Evolutionary conservation across 768 basidiomycete genomes (phyloP).

Genomic region (Grammothele lineata): DNA sequence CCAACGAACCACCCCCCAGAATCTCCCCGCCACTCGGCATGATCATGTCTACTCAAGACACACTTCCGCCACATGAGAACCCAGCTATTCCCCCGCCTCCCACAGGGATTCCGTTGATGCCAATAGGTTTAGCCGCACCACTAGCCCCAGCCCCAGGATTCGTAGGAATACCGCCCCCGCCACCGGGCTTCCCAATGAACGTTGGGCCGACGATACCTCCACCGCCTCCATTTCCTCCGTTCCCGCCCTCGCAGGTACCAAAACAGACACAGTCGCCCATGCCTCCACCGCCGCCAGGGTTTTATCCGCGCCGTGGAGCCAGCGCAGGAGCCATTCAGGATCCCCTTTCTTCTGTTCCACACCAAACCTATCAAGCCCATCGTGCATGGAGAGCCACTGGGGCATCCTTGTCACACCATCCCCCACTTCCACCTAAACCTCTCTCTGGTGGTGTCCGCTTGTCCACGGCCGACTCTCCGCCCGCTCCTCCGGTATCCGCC

Average conservation of each 20-base stretch:
- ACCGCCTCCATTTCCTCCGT: constrained; percentile 35
- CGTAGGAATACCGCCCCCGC: constrained; percentile 17
- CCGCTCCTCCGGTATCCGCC: constrained; percentile 46
- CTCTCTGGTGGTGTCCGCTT: constrained; percentile 13
- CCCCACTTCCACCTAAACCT: constrained; percentile 27
- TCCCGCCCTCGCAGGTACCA: constrained; percentile 21
- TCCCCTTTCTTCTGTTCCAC: constrained; percentile 69
- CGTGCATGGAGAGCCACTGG: constrained; percentile 39
- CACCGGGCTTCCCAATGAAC: constrained; percentile 19
- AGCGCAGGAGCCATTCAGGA: constrained; percentile 60
- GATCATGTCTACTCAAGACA: too few species aligned
- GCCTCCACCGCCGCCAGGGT: constrained; percentile 56
- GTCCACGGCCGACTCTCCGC: constrained; percentile 24
- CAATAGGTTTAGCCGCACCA: constrained; percentile 1
- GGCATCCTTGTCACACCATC: constrained; percentile 14
- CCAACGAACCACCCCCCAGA: too few species aligned
- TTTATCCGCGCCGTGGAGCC: constrained; percentile 55
- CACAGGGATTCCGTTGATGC: too few species aligned
- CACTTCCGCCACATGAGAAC: neutral
- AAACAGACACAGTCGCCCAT: constrained; percentile 22
- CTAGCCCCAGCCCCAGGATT: constrained; percentile 27
- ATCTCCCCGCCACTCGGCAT: too few species aligned
- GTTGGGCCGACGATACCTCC: constrained; percentile 18
- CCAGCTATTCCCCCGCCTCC: constrained; percentile 3
- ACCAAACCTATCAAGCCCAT: constrained; percentile 76